These are phyloP conservation scores for Lachnellula willkommii DNA, from an alignment of 2,329 filamentous ascomycete genomes.

Conservation along the genomic window DNA sequence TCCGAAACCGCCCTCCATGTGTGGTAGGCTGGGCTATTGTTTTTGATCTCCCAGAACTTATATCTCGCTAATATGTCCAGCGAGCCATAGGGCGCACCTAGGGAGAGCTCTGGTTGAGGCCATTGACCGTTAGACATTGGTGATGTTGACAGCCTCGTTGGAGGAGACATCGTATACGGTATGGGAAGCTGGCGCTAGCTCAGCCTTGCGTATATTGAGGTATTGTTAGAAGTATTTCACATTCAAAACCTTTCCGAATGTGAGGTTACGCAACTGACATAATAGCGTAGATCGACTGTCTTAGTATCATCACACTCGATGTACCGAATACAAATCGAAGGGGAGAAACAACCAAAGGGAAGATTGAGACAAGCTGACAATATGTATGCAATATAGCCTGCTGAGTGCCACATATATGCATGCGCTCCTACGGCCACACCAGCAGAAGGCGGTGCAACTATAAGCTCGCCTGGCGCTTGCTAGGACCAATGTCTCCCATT, in stretches of 20 bases:
- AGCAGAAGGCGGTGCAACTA: background rate
- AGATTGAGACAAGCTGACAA: background rate
- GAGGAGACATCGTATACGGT: background rate
- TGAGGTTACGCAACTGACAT: background rate
- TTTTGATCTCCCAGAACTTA: constrained; percentile 16
- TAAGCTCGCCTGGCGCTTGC: too few species aligned
- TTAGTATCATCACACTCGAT: background rate
- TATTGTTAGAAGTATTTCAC: background rate
- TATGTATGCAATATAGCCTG: background rate
- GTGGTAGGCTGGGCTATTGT: constrained; percentile 15
- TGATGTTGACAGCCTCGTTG: background rate
- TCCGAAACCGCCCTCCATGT: constrained; percentile 11
- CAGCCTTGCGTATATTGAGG: background rate
- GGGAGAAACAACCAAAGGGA: background rate
- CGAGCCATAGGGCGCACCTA: constrained; percentile 5
- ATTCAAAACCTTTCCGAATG: background rate
- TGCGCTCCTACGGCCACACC: background rate
- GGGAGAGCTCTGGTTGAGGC: constrained; percentile 41
- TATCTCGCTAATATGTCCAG: constrained; percentile 5
- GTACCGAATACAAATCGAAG: background rate
- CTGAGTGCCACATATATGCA: background rate
- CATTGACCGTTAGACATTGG: background rate
- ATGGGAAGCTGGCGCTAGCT: background rate
- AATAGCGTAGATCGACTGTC: background rate
- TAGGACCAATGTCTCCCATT: too few species aligned